Conservation (phyloP, 75 land plant species). For the Selaginella tamariscina region DNA sequence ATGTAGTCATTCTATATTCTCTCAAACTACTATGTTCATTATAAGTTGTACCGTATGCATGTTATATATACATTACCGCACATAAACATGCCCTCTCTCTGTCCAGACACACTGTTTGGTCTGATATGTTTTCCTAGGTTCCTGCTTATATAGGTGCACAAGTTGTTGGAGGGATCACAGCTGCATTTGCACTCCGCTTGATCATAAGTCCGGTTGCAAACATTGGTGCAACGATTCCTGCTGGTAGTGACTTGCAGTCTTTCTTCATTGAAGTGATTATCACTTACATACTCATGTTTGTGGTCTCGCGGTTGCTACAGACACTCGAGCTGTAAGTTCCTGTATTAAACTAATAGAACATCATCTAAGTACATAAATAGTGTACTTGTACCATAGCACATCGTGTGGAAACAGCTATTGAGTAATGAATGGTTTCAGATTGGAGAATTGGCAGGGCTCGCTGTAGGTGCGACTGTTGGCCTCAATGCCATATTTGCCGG, state of each 20-base stretch:
- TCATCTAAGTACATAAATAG: background rate
- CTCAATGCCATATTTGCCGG: conserved; percentile 10
- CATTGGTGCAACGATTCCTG: conserved; percentile 42
- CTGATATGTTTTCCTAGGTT: conserved; percentile 31
- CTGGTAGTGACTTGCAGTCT: conserved; percentile 46
- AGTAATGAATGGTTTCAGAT: too few relatives aligned
- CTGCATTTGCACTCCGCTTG: conserved; percentile 41
- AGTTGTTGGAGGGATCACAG: conserved; percentile 35
- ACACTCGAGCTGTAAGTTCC: conserved; percentile 48
- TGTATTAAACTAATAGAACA: too few relatives aligned
- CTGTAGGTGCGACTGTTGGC: conserved; percentile 1
- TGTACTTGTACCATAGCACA: background rate
- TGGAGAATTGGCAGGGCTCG: conserved; percentile 8
- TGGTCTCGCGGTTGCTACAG: conserved; percentile 64
- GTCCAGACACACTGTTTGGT: too few relatives aligned
- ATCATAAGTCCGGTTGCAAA: conserved; percentile 33
- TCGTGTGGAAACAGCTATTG: too few relatives aligned
- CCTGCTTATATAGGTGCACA: conserved; percentile 56
- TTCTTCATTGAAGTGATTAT: conserved; percentile 52
- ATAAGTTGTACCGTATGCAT: too few relatives aligned
- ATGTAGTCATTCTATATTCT: too few relatives aligned
- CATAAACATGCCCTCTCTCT: too few relatives aligned
- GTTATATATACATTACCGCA: too few relatives aligned
- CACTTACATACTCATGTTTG: conserved; percentile 78
- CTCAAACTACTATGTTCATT: too few relatives aligned